Evolutionary conservation across 2,329 filamentous ascomycete species (phyloP).

Genomic region (Grosmannia huntii): DNA sequence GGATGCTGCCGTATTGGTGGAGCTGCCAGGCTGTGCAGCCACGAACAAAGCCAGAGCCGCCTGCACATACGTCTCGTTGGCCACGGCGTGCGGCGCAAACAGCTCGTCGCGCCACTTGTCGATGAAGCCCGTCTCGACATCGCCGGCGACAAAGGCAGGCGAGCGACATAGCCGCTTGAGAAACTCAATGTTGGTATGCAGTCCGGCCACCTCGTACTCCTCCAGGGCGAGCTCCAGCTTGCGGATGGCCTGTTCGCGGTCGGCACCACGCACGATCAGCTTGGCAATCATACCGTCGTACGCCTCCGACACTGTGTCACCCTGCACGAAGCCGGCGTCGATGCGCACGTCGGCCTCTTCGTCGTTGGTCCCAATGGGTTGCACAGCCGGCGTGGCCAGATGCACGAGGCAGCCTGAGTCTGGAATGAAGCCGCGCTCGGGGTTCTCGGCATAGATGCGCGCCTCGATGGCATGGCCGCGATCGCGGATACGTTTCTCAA

Average conservation of each 20-base stretch:
- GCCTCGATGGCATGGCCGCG: slow-evolving; percentile 88
- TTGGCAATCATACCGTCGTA: slow-evolving; percentile 99
- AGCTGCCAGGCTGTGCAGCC: slow-evolving; percentile 23
- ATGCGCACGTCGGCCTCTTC: slow-evolving; percentile 63
- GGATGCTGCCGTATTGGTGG: neutral
- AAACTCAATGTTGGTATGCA: slow-evolving; percentile 95
- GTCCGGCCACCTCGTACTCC: slow-evolving; percentile 83
- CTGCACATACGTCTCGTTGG: slow-evolving; percentile 70
- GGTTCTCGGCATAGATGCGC: slow-evolving; percentile 92
- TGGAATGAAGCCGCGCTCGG: slow-evolving; percentile 81
- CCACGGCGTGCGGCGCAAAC: slow-evolving; percentile 49
- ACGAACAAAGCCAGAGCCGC: slow-evolving; percentile 66
- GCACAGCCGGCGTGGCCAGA: slow-evolving; percentile 54
- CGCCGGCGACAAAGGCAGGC: slow-evolving; percentile 68
- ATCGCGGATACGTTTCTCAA: slow-evolving; percentile 61
- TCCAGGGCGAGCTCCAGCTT: slow-evolving; percentile 71
- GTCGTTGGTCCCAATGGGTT: slow-evolving; percentile 6
- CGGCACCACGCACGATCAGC: slow-evolving; percentile 76
- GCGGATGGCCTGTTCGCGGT: slow-evolving; percentile 67
- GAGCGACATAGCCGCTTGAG: slow-evolving; percentile 77
- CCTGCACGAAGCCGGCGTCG: slow-evolving; percentile 83
- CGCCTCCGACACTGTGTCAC: slow-evolving; percentile 83
- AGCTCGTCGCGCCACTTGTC: slow-evolving; percentile 73
- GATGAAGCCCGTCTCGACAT: slow-evolving; percentile 95
- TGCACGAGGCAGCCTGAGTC: slow-evolving; percentile 84